Evolutionary conservation across 306 rosid species (phyloP).

Genomic region (Castanea sativa): DNA sequence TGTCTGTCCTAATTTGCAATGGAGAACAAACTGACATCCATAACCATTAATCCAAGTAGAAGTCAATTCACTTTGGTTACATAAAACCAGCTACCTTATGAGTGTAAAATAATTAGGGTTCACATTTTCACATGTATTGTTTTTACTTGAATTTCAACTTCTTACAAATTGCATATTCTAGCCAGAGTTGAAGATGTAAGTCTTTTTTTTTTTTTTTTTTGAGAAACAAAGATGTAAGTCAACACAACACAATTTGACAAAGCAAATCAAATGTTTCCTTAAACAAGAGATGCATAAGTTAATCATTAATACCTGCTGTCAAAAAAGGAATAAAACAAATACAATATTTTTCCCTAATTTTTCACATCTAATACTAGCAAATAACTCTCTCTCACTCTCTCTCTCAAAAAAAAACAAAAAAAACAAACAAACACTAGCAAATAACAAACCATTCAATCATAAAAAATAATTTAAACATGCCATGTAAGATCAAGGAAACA

Average conservation of each 20-base stretch:
- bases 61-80: neutral
- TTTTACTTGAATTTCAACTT: neutral
- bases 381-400: neutral
- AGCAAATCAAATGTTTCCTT: neutral
- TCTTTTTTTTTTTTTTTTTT: neutral
- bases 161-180: neutral
- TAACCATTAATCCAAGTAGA: neutral
- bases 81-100: neutral
- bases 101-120: neutral
- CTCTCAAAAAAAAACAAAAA: neutral
- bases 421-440: neutral
- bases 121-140: neutral
- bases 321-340: conserved; percentile 9
- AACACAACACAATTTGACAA: neutral
- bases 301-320: neutral
- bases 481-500: conserved; percentile 12
- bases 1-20: neutral
- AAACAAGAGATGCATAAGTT: neutral
- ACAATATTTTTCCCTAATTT: neutral
- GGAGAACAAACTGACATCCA: neutral
- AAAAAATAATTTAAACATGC: conserved; percentile 12
- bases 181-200: neutral
- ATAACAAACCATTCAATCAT: conserved; percentile 10
- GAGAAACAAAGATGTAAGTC: neutral
- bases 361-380: neutral